phyloP scores from a whole-genome alignment of 192 early-diverging fungal species.

The Backusella mclennaniae region DNA sequence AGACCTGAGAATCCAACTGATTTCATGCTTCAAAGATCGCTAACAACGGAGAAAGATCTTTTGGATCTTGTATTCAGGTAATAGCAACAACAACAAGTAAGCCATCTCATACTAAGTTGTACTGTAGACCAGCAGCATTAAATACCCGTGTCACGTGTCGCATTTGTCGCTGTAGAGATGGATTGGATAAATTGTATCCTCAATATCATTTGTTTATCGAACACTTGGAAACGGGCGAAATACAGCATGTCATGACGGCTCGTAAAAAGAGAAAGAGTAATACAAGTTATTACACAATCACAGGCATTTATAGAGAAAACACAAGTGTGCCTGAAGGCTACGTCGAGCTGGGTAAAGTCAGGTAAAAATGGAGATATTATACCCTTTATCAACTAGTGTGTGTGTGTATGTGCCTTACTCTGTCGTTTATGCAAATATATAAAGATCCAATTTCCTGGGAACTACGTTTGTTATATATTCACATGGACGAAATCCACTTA shows the following conservation, averaged over 20 bases:
- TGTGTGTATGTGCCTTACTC: not conserved
- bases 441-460: slow-evolving; percentile 83
- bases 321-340: not conserved
- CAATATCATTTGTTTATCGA: slow-evolving; percentile 72
- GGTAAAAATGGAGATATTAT: slow-evolving; percentile 42
- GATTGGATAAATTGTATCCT: slow-evolving; percentile 65
- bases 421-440: not conserved
- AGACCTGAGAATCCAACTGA: slow-evolving; percentile 12
- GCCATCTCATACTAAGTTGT: no score
- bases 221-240: slow-evolving; percentile 49
- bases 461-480: slow-evolving; percentile 80
- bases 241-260: slow-evolving; percentile 55
- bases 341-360: slow-evolving; percentile 26
- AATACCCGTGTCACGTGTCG: slow-evolving; percentile 66
- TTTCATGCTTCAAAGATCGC: not conserved
- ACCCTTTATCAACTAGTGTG: slow-evolving; percentile 14
- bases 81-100: not conserved
- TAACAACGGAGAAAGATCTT: slow-evolving; percentile 9
- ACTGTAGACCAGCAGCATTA: slow-evolving; percentile 63
- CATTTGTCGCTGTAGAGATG: slow-evolving; percentile 60
- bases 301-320: slow-evolving; percentile 11
- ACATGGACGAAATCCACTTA: slow-evolving; percentile 43
- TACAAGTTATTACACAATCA: slow-evolving; percentile 64
- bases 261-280: slow-evolving; percentile 67
- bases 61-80: slow-evolving; percentile 15